Evolutionary conservation across 768 basidiomycete species (phyloP), one percentile per base, ranked within the genome.

Genomic region (Phylloporus arenicola): DNA sequence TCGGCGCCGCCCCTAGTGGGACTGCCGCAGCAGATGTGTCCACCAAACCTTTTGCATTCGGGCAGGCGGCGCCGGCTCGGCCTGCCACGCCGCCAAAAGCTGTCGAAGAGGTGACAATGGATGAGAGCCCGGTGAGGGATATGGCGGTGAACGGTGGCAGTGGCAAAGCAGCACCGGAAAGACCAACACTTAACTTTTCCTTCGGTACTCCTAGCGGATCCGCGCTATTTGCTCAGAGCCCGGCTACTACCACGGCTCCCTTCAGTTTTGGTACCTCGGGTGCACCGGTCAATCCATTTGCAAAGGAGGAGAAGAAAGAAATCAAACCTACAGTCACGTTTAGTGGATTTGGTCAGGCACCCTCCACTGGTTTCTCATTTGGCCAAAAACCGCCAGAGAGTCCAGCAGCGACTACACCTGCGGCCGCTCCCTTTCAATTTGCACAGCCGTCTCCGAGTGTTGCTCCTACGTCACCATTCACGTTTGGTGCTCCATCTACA

Each of bases 61-160:
- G 80, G 30, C 54, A 69, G 29, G 50, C 74, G 12, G 56, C 69
- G 11, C 40, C 65, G 39, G 64, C 72, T 24, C 72, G 83, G 19
- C 74, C 85, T n/a, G 68, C 72, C 6, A 88, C 86, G 0, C 85
- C 86, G 10, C 87, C 87, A 3, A 80, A 73, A 50, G 71, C 73
- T 30, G 83, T 82, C 40, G 76, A 82, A 43, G 87, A 87, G 52
- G 78, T 85, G 56, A 78, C 69, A 49, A 90, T 90, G 88, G 88
- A 90, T 35, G 88, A 89, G 66, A 90, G 88, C 56, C 88, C 88
- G 1, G 81, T 78, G 3, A 75, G 86, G 51, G 83, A 84, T 9
- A 68, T 80, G 59, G 77, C 78, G 43, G 55, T 68, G 20, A 79
- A 75, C 52, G 69, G 41, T 29, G 25, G 69, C 14, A 54, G 38